Evolutionary conservation across 2,329 filamentous ascomycete species (phyloP).

Genomic region (Arthroderma sp.): DNA sequence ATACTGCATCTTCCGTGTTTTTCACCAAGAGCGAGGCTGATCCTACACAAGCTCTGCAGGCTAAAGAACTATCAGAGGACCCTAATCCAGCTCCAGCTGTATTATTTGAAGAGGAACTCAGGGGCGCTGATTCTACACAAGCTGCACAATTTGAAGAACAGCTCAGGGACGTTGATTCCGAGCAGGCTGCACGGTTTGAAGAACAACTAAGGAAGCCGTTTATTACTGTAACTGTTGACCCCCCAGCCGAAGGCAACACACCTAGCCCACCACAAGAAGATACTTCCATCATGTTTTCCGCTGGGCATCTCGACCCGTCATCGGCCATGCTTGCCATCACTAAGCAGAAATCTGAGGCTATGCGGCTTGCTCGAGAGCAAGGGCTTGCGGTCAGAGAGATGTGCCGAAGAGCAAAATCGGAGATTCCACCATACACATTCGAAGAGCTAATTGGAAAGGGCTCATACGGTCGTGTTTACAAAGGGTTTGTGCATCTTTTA

Average conservation of each 20-base stretch:
- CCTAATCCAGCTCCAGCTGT: background rate
- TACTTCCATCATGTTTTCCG: constrained; percentile 19
- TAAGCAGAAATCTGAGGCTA: constrained; percentile 39
- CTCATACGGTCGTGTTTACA: constrained; percentile 41
- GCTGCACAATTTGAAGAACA: background rate
- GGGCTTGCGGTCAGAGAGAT: constrained; percentile 35
- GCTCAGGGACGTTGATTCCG: background rate
- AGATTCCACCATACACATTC: constrained; percentile 37
- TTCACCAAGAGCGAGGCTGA: background rate
- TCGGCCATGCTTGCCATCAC: constrained; percentile 36
- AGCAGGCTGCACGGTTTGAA: background rate
- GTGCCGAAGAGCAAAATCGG: constrained; percentile 35
- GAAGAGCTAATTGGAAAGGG: constrained; percentile 42
- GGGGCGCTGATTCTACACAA: background rate
- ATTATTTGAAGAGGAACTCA: background rate
- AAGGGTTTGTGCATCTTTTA: constrained; percentile 25
- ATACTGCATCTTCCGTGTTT: background rate
- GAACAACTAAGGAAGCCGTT: constrained; percentile 2
- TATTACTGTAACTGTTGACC: background rate
- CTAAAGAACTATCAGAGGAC: background rate
- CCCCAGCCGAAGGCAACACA: background rate
- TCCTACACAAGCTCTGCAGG: background rate
- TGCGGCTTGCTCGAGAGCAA: constrained; percentile 37
- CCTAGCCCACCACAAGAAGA: background rate
- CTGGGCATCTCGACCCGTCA: constrained; percentile 29